Base-by-base conservation (phyloP, 108 stramenopile genomes). In the Cylindrotheca fusiformis region DNA sequence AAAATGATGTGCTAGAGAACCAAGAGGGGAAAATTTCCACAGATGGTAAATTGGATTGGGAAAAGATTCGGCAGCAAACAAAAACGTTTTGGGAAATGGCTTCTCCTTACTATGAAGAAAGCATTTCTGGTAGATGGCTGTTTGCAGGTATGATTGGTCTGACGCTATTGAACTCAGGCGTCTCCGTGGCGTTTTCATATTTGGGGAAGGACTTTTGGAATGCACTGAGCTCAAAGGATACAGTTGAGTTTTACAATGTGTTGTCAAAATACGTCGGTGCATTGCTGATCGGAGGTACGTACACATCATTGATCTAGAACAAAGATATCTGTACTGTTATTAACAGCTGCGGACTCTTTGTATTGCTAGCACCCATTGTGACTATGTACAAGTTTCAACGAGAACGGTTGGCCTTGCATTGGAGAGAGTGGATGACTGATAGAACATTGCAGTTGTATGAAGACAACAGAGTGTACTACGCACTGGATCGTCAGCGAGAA, bases 391-490 rank as follows among this genome's bases (percentile, higher is more conserved):
- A 75, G 41, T 97, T 73, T 62, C 79, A 85, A 63, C 55, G 88
- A 31, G 85, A 82, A 58, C 68, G 83, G 55, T 29, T 90, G 67
- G 82, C 87, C 12, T 59, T 90, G 14, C 80, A 84, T 36, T 91
- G 90, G 90, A 69, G 95, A 63, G 92, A 95, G 52, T 95, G 94
- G 94, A 95, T 96, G 93, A 96, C 95, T 0, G 76, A 80, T 49
- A 82, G 88, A n/a, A 84, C 81, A 33, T 51, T 95, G 14, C 73
- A 88, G 28, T 55, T 91, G 10, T 95, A 92, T 58, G 71, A 68
- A 18, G 75, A 77, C n/a, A 84, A 92, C 61, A 79, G 86, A 8
- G 93, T 89, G 19, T 94, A 87, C 55, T 94, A 94, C 65, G 69
- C 71, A 0, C 55, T 94, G 45, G 89, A 94, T 63, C 79, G 79